Evolutionary conservation across 306 rosid species (phyloP), one percentile per base, ranked within the genome.

Genomic region (Trifolium pratense): DNA sequence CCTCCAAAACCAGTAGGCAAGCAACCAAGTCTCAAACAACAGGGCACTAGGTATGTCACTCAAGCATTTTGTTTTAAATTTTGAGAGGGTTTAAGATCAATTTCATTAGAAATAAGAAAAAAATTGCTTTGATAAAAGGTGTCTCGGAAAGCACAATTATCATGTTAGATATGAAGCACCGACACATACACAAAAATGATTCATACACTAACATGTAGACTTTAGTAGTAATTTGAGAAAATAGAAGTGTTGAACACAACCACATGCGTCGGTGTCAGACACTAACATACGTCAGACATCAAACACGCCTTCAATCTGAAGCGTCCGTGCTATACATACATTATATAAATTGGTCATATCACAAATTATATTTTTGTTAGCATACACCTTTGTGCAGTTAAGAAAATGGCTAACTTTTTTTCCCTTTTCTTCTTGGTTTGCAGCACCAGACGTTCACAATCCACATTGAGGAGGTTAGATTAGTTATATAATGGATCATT

Each of bases 401-500:
- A 23, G 18, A 46, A 53, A 48, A 51, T 49, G 29, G 23, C 86
- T 87, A 65, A 86, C 74, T 23, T 71, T 6, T 32, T 37, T 53
- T 37, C 3, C 59, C 0, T 62, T 25, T 49, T 13, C 3, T 81
- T 61, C n/a, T 68, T 77, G 63, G 67, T 79, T 64, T 82, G 90
- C 86, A 83, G 92, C 78, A 70, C 79, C 16, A 91, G 77, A 65
- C 89, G 96, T 60, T 70, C 96, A 55, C 86, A 82, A 57, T 84
- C 93, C 42, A 76, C 79, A 79, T 68, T 87, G 73, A 85, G 78
- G 75, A 91, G 91, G 98, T 90, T 73, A 86, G 80, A 55, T 17
- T 56, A 37, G 36, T 32, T 45, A 40, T 20, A 8, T 46, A 21
- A n/a, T 45, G 7, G 66, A 13, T n/a, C n/a, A n/a, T 62, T 20